Evolutionary conservation across 345 rosid species (phyloP).

Genomic region (Citrus mangshanensis): DNA sequence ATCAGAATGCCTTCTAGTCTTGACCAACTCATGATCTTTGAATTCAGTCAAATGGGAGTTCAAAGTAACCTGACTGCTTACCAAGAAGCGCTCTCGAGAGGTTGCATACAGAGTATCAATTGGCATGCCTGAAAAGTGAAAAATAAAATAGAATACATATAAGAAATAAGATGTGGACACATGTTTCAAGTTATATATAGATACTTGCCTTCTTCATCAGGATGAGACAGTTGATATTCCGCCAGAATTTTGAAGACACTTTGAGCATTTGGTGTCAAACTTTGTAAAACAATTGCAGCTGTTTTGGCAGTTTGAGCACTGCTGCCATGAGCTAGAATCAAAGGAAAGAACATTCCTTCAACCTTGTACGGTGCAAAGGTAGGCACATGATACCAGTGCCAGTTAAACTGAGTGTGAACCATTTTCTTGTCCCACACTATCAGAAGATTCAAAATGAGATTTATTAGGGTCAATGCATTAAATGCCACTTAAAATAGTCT

Average conservation of each 20-base stretch:
- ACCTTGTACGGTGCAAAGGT: constrained; percentile 80
- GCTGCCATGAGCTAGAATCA: constrained; percentile 73
- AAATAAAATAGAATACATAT: background rate
- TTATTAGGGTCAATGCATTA: background rate
- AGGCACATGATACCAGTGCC: constrained; percentile 90
- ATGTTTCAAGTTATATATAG: background rate
- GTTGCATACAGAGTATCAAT: constrained; percentile 54
- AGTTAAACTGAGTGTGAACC: constrained; percentile 84
- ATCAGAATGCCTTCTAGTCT: constrained; percentile 64
- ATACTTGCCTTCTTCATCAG: constrained; percentile 73
- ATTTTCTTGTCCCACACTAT: constrained; percentile 99
- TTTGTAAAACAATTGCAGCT: constrained; percentile 83
- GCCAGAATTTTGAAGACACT: constrained; percentile 87
- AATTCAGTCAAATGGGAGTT: constrained; percentile 90
- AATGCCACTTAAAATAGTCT: background rate
- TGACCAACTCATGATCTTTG: constrained; percentile 91
- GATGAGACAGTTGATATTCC: constrained; percentile 72
- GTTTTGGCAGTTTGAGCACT: constrained; percentile 75
- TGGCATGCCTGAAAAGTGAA: constrained; percentile 59
- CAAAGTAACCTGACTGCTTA: constrained; percentile 84
- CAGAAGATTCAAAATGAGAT: background rate
- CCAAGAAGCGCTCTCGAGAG: constrained; percentile 79
- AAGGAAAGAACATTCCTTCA: constrained; percentile 79
- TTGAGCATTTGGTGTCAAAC: constrained; percentile 92
- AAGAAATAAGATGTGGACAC: background rate